A percentile compares a stretch with the other conserved stretches of the same genome.
Evolutionary conservation across 257 asterid genomes (phyloP).

Genomic region (Euphrasia confusa): DNA sequence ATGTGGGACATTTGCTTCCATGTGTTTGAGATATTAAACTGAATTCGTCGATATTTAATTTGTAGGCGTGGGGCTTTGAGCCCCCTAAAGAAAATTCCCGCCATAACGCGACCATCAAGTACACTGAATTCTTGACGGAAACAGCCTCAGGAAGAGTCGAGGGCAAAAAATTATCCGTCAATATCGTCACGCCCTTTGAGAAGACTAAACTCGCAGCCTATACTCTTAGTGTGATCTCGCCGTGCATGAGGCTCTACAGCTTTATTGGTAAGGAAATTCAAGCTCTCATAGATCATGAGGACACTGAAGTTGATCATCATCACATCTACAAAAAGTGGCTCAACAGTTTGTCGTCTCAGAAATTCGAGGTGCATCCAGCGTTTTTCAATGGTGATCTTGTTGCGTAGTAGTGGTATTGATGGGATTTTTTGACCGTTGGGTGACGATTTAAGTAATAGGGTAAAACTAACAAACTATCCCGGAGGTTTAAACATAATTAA

Average conservation of each 20-base stretch:
- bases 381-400: conserved; percentile 10
- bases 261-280: conserved; percentile 45
- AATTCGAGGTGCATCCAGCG: conserved; percentile 46
- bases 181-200: conserved; percentile 62
- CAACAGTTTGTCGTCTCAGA: conserved; percentile 41
- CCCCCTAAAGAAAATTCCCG: conserved; percentile 43
- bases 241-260: conserved; percentile 69
- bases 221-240: conserved; percentile 58
- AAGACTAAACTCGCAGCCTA: conserved; percentile 66
- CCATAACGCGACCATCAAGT: conserved; percentile 38
- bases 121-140: conserved; percentile 62
- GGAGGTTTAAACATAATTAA: neutral
- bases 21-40: no score
- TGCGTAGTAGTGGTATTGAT: neutral
- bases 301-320: conserved; percentile 13
- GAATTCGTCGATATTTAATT: conserved; percentile 15
- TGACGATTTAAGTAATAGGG: neutral
- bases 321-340: conserved; percentile 62
- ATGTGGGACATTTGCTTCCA: no score
- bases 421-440: neutral
- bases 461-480: neutral
- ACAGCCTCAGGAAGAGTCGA: conserved; percentile 60
- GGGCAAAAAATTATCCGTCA: conserved; percentile 45
- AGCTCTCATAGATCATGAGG: conserved; percentile 39
- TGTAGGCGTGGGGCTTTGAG: conserved; percentile 69